Base-by-base conservation (phyloP, 2,329 filamentous ascomycete genomes). In the Colletotrichum musae region DNA sequence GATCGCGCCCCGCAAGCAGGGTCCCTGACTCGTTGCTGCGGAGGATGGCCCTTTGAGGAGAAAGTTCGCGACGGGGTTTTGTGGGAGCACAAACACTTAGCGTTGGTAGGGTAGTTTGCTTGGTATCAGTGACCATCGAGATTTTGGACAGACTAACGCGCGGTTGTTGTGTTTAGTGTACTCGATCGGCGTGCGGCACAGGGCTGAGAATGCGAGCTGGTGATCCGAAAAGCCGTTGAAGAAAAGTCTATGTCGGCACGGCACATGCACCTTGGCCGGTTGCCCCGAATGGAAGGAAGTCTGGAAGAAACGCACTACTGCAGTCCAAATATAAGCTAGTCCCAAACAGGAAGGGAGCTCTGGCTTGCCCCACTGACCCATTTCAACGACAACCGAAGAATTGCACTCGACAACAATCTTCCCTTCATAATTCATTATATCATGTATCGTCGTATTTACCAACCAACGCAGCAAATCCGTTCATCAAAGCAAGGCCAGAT, bases 1-100 rank as follows among this genome's bases (percentile, higher is more conserved):
- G 64, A 48, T 68, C 36, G 47, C 39, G 43, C 18, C 47, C 64
- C 64, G n/a, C 39, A 16, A 24, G 56, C 62, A 66, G 56, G 62
- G 51, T 24, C 41, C 10, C 60, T 65, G 56, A 66, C 43, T 69
- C 56, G 59, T 41, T 5, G 13, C 63, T 24, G n/a, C 28, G 48
- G 57, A 32, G 43, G 13, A 28, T 16, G 13, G 18, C 16, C 15
- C 13, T 5, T 28, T 24, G 32, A n/a, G n/a, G 32, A 36, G 32
- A 36, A 54, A 54, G 21, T 24, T n/a, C 24, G 18, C 36, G 26
- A 21, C n/a, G 13, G 18, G 48, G 32, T 6, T 36, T 10, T 3
- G 32, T 36, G 32, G 32, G 9, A 36, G 32, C 3, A 24, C 21
- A 24, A 10, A 10, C 28, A 32, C 9, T 36, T 36, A 36, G 32